Evolutionary conservation across 163 green algal species (phyloP), one percentile per base, ranked within the genome.

Genomic region (Prototheca cutis): DNA sequence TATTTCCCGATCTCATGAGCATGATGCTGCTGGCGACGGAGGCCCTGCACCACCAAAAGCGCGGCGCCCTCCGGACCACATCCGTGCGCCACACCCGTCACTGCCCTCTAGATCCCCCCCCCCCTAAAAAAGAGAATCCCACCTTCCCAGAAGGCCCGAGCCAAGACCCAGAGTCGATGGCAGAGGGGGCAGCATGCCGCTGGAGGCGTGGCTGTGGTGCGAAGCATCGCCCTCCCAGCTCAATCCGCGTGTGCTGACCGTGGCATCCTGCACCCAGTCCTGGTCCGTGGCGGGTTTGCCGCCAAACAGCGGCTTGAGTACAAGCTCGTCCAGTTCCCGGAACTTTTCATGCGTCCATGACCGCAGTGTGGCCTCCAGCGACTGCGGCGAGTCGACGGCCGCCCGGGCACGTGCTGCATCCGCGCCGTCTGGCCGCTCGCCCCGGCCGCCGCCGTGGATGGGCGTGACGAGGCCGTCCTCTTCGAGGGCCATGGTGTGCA

Each of bases 291-390:
- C 27, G 2, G 36, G 31, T n/a, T 57, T 53, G 24, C 77, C 77
- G 4, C 77, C 77, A 75, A 84, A 82, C 47, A 84, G 34, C 6
- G 77, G 77, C 52, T 84, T 82, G n/a, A 84, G 55, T 3, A 66
- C 61, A 4, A 24, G 30, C 2, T 64, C 52, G 51, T 84, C 77
- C 49, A 81, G 5, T 6, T 61, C 71, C 59, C 62, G 66, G 53
- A 75, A 78, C 51, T 48, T 59, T 19, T 76, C 65, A 29, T 76
- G 66, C 23, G 70, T 23, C 18, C 52, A 52, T 1, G 39, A 39
- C 21, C 39, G 6, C 48, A 62, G 34, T n/a, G 30, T 48, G 29
- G 61, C 18, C 49, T 66, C 55, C 2, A 75, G 47, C n/a, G 51
- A n/a, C n/a, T n/a, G n/a, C n/a, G n/a, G n/a, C n/a, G 60, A 0